A percentile compares a stretch with the other conserved stretches of the same genome.
Evolutionary conservation across 768 basidiomycete genomes (phyloP).

Genomic region (Sistotremastrum suecicum): DNA sequence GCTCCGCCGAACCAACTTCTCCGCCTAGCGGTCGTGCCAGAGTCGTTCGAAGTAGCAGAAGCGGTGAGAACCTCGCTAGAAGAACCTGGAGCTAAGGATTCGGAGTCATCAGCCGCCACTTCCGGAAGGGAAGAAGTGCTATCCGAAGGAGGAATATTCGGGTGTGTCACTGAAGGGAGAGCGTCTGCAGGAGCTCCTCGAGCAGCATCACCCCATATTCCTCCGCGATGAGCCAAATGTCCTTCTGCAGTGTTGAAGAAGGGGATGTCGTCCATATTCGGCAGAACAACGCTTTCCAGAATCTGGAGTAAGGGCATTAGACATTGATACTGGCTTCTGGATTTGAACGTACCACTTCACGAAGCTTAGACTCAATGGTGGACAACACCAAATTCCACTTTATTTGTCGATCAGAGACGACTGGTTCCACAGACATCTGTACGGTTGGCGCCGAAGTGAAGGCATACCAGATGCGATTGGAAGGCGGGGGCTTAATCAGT

Average conservation of each 20-base stretch:
- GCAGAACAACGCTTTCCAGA: constrained; percentile 84
- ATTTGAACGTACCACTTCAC: constrained; percentile 55
- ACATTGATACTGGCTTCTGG: background rate
- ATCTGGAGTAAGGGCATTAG: constrained; percentile 37
- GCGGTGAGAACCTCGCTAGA: constrained; percentile 5
- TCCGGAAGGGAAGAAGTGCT: constrained; percentile 10
- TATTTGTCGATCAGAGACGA: constrained; percentile 88
- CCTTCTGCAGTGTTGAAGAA: constrained; percentile 66
- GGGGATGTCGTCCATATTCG: constrained; percentile 96
- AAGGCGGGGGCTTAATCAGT: constrained; percentile 88
- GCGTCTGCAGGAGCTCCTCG: constrained; percentile 15
- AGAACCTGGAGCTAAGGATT: too few relatives aligned
- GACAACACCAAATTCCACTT: constrained; percentile 87
- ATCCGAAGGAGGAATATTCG: too few relatives aligned
- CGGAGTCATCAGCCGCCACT: constrained; percentile 3
- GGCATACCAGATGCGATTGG: constrained; percentile 90
- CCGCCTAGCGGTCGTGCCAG: constrained; percentile 18
- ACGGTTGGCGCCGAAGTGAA: constrained; percentile 85
- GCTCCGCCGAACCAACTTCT: constrained; percentile 41
- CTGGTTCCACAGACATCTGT: constrained; percentile 81
- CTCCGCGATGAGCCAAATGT: constrained; percentile 54
- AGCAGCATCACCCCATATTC: constrained; percentile 75
- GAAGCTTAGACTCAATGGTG: constrained; percentile 78
- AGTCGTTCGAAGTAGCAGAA: constrained; percentile 11
- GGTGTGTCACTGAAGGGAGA: constrained; percentile 1